phyloP scores from a whole-genome alignment of 2,329 filamentous ascomycete genomes.

The Venturia effusa region DNA sequence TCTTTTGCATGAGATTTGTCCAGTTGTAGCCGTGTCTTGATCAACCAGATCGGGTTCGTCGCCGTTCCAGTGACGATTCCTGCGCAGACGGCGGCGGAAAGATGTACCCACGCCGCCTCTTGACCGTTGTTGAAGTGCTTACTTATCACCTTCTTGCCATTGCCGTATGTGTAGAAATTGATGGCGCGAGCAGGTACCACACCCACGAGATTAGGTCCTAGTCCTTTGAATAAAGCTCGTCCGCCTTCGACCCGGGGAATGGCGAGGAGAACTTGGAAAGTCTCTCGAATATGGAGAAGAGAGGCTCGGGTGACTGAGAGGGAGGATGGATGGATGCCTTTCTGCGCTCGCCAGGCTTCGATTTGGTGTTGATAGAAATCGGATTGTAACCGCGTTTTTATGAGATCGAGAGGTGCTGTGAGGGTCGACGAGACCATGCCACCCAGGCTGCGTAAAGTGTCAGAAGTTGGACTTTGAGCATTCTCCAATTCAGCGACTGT shows the following conservation, averaged over 20 bases:
- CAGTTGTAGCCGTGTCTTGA: slow-evolving; percentile 86
- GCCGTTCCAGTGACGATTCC: slow-evolving; percentile 81
- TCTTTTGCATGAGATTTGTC: slow-evolving; percentile 69
- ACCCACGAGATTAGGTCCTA: slow-evolving; percentile 81
- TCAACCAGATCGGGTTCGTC: slow-evolving; percentile 93
- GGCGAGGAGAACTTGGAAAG: slow-evolving; percentile 69
- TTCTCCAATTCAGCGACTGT: slow-evolving; percentile 17
- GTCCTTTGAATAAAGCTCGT: slow-evolving; percentile 82
- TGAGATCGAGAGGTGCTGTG: slow-evolving; percentile 87
- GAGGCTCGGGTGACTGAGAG: slow-evolving; percentile 57
- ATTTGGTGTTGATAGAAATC: slow-evolving; percentile 89
- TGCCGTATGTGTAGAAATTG: slow-evolving; percentile 90
- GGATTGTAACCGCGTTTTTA: slow-evolving; percentile 87
- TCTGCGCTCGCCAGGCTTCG: slow-evolving; percentile 52
- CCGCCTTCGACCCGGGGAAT: slow-evolving; percentile 75
- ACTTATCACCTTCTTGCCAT: slow-evolving; percentile 73
- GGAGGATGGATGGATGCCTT: slow-evolving; percentile 40
- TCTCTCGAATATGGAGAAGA: slow-evolving; percentile 70
- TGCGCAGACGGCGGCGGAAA: slow-evolving; percentile 63
- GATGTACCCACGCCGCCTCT: slow-evolving; percentile 65
- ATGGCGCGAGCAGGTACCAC: slow-evolving; percentile 84
- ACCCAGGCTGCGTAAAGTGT: slow-evolving; percentile 50
- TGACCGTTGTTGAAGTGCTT: slow-evolving; percentile 60
- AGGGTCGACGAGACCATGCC: slow-evolving; percentile 87
- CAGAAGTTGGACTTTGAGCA: not conserved